Evolutionary conservation across 1,284 basidiomycete genomes (phyloP), one percentile per base, ranked within the genome.

Genomic region (Fomes fomentarius): DNA sequence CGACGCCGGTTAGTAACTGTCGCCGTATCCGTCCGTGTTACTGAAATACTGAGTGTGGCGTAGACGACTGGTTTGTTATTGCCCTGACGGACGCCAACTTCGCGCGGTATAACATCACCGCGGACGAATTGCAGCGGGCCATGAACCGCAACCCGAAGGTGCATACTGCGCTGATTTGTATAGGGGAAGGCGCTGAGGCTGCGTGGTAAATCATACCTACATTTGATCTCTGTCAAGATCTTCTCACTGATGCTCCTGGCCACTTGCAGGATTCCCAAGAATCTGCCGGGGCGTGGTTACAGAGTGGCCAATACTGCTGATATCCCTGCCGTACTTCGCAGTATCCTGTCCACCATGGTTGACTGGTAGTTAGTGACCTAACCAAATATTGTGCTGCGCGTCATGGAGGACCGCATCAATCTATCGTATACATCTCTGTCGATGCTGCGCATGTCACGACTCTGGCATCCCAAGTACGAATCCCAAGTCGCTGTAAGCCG

Each of bases 31-130:
- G 31, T 30, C 6, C 14, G 3, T 28, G 33, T 6, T 7, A n/a
- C 46, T 11, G 22, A 34, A 8, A 17, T 21, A 17, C 1, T 31
- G 40, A 10, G 24, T n/a, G 24, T n/a, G 37, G 25, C 35, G 46
- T 53, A 83, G 84, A 87, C 61, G 84, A 86, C 54, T 85, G 84
- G 81, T 85, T 85, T 62, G 83, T 86, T 15, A 85, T 87, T 54
- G 80, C 82, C 4, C 80, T 87, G 48, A 84, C 84, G 68, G 84
- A 87, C 62, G 85, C 84, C 11, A 87, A 87, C 66, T 87, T 87
- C 60, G 77, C 74, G 17, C 73, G 83, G 38, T 87, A 87, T 64
- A 71, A 76, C 48, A 85, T 87, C 54, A 81, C 82, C n/a, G 74
- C 79, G 4, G 82, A 84, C 50, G 79, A 84, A 30, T 64, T 87